Evolutionary conservation across 345 rosid genomes (phyloP), one percentile per base, ranked within the genome.

Genomic region (Passiflora organensis): DNA sequence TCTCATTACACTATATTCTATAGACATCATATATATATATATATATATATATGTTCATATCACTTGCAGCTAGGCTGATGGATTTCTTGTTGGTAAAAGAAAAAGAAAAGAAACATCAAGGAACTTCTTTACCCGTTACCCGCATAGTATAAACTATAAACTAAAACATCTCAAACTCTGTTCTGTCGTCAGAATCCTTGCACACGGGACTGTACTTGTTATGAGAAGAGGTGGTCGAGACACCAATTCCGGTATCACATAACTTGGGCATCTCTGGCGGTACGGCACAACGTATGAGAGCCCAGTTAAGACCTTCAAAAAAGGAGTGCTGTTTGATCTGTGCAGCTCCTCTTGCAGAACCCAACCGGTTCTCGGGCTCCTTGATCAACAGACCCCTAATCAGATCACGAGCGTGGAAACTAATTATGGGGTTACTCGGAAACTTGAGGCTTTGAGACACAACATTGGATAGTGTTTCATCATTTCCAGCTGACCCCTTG

Each of bases 231-330:
- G 53, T 18, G 6, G 57, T 1, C n/a, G n/a, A n/a, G n/a, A n/a
- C n/a, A n/a, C n/a, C n/a, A n/a, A n/a, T n/a, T n/a, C n/a, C n/a
- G n/a, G n/a, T n/a, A n/a, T n/a, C n/a, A n/a, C n/a, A n/a, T n/a
- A n/a, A n/a, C 56, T 49, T 69, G 0, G 85, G 90, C 67, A 79
- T 60, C 79, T 83, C 89, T 0, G 95, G 95, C 16, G 95, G 95
- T 11, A 71, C 64, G 6, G 84, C 68, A 23, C 95, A 86, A 6
- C 95, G 78, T 46, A 86, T 77, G 32, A 83, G 76, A 50, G 95
- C 89, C 95, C 95, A 86, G 38, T 86, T 86, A 17, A 86, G 78
- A 70, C 95, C 90, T 43, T 81, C 84, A 4, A 86, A 86, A 72
- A 86, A 86, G 18, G 83, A 66, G 42, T 86, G 89, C 17, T 78